Evolutionary conservation across 345 rosid species (phyloP).

Genomic region (Moringa oleifera): DNA sequence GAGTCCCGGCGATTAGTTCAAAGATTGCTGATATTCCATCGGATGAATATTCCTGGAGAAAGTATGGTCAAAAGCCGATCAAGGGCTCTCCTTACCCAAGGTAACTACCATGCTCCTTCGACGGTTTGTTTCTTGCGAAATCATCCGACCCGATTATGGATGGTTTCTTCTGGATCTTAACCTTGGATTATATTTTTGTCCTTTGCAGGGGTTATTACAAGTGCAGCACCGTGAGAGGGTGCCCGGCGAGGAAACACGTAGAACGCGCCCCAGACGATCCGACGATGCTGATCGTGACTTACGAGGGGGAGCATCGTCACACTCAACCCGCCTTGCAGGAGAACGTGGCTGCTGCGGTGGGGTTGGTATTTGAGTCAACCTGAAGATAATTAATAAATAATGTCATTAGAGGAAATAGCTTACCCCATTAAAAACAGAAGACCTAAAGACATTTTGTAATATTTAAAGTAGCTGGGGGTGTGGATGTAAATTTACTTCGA

Average conservation of each 20-base stretch:
- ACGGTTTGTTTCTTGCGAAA: conserved; percentile 9
- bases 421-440: neutral
- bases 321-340: conserved; percentile 46
- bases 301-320: conserved; percentile 92
- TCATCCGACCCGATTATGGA: no score
- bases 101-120: conserved; percentile 31
- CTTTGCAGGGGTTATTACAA: conserved; percentile 74
- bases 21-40: conserved; percentile 93
- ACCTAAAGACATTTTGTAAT: neutral
- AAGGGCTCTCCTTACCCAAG: conserved; percentile 96
- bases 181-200: conserved; percentile 3
- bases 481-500: neutral
- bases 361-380: conserved; percentile 48
- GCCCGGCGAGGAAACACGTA: conserved; percentile 98
- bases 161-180: no score
- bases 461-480: conserved; percentile 6
- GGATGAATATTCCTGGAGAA: conserved; percentile 92
- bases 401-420: no score
- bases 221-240: conserved; percentile 80
- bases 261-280: conserved; percentile 88
- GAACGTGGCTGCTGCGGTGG: conserved; percentile 32
- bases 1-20: conserved; percentile 85
- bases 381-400: neutral
- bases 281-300: conserved; percentile 79
- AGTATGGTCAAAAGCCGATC: conserved; percentile 96